Evolutionary conservation across 139 green algal genomes (phyloP).

Genomic region (Chlamydomonas schloesseri): DNA sequence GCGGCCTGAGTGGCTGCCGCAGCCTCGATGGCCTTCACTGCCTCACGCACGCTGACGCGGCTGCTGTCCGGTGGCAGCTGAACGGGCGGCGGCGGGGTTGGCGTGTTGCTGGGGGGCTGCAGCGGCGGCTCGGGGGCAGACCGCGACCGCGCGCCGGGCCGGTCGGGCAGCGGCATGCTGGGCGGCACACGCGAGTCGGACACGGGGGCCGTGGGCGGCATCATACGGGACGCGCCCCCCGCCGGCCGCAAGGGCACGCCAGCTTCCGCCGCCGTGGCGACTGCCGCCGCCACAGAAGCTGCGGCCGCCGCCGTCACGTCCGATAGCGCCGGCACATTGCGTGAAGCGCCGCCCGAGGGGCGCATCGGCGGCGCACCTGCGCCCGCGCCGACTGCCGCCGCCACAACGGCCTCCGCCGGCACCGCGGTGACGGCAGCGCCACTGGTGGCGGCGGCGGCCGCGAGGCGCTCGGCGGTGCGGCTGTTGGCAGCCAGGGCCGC

Average conservation of each 20-base stretch:
- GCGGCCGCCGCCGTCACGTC: background rate
- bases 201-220: background rate
- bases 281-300: background rate
- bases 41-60: background rate
- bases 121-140: background rate
- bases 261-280: background rate
- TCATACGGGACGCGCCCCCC: background rate
- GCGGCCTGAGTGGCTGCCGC: background rate
- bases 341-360: background rate
- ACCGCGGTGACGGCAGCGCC: background rate
- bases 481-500: background rate
- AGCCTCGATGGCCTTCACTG: too few relatives aligned
- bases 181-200: background rate
- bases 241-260: slow-evolving; percentile 9
- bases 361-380: slow-evolving; percentile 1
- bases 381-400: background rate
- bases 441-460: background rate
- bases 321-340: background rate
- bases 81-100: background rate
- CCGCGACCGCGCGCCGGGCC: background rate
- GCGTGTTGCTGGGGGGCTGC: background rate
- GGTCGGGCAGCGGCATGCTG: background rate
- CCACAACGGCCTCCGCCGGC: background rate
- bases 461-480: background rate
- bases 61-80: background rate